A percentile compares a stretch with the other conserved stretches of the same genome.
These are phyloP conservation scores for Penicillium desertorum DNA, from an alignment of 495 filamentous ascomycete species.

Conservation along the genomic window DNA sequence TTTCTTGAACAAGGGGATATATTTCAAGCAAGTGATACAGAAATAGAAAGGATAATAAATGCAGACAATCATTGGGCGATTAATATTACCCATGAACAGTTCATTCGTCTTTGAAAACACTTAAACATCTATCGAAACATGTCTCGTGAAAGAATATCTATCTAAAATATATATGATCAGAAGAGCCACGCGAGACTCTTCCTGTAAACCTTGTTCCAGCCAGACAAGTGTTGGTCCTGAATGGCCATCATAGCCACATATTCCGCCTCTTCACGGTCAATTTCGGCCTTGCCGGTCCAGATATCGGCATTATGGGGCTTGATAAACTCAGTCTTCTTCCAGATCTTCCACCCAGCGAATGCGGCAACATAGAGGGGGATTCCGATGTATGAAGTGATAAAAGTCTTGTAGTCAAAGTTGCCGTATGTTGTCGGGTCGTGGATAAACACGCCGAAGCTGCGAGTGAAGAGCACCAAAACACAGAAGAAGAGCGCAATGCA, in stretches of 20 bases:
- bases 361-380: constrained; percentile 67
- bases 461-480: constrained; percentile 62
- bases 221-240: neutral
- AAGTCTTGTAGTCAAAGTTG: constrained; percentile 58
- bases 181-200: neutral
- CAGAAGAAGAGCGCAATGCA: constrained; percentile 61
- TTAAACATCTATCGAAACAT: too few species aligned
- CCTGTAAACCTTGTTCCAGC: neutral
- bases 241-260: neutral
- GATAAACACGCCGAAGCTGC: constrained; percentile 68
- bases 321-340: constrained; percentile 35
- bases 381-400: constrained; percentile 70
- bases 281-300: neutral
- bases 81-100: too few species aligned
- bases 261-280: constrained; percentile 3
- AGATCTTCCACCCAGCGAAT: constrained; percentile 61
- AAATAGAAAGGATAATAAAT: too few species aligned
- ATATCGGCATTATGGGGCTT: constrained; percentile 9
- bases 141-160: too few species aligned
- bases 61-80: too few species aligned
- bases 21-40: too few species aligned
- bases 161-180: neutral
- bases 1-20: too few species aligned
- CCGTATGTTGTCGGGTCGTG: constrained; percentile 35
- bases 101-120: too few species aligned